phyloP scores from a whole-genome alignment of 1,284 basidiomycete species.

The Trichosporon sp. region DNA sequence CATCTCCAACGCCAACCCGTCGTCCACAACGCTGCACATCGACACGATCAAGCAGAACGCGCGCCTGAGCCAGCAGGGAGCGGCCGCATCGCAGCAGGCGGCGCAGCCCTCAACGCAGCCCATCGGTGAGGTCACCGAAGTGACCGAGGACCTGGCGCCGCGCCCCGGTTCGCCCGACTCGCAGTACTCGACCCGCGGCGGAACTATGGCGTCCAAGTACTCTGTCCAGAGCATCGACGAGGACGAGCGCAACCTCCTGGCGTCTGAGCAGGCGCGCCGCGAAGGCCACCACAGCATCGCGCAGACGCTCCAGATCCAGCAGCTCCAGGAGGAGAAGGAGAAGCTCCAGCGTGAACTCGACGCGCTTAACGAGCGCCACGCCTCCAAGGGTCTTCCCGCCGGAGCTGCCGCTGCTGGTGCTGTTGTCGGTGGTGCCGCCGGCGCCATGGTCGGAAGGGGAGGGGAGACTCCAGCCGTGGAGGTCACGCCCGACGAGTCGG shows the following conservation, averaged over 20 bases:
- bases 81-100: slow-evolving; percentile 1
- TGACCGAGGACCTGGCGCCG: slow-evolving; percentile 30
- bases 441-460: background rate
- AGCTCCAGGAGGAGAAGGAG: slow-evolving; percentile 24
- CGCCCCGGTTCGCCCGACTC: slow-evolving; percentile 24
- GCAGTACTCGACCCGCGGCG: slow-evolving; percentile 24
- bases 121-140: slow-evolving; percentile 27
- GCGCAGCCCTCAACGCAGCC: no score
- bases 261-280: slow-evolving; percentile 41
- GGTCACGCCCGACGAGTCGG: slow-evolving; percentile 11
- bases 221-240: slow-evolving; percentile 33
- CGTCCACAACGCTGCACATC: slow-evolving; percentile 50
- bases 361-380: no score
- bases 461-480: background rate
- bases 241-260: slow-evolving; percentile 33
- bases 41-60: slow-evolving; percentile 43
- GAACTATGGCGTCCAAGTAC: slow-evolving; percentile 20
- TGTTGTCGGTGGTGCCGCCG: background rate
- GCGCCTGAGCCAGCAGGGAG: slow-evolving; percentile 34
- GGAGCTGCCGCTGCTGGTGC: background rate
- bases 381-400: background rate
- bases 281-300: slow-evolving; percentile 40
- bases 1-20: slow-evolving; percentile 19
- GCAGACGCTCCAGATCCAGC: slow-evolving; percentile 46
- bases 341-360: background rate